phyloP scores from a whole-genome alignment of 2,329 filamentous ascomycete genomes.

The Diaporthe aspalathi region DNA sequence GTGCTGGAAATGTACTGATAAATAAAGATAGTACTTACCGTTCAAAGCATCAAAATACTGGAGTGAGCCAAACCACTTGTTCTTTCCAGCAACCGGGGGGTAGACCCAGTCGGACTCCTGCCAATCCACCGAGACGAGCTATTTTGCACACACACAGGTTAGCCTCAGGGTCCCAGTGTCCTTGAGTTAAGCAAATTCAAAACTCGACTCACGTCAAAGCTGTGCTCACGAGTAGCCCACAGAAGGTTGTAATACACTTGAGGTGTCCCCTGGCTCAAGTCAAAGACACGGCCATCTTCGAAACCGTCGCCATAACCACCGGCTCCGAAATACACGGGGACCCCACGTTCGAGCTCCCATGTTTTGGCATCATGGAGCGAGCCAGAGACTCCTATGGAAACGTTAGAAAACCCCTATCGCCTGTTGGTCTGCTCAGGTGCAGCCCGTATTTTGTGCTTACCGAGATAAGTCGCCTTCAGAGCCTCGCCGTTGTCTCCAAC shows the following conservation, averaged over 20 bases:
- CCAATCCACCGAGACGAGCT: constrained; percentile 10
- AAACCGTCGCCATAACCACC: constrained; percentile 14
- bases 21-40: neutral
- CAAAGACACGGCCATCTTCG: neutral
- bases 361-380: neutral
- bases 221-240: constrained; percentile 9
- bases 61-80: constrained; percentile 23
- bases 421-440: no score
- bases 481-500: constrained; percentile 1
- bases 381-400: neutral
- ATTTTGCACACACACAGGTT: neutral
- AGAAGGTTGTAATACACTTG: neutral
- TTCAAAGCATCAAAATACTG: constrained; percentile 19
- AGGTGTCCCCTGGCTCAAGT: neutral
- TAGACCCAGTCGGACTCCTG: constrained; percentile 9
- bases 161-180: neutral
- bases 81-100: constrained; percentile 1
- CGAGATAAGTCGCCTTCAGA: constrained; percentile 15
- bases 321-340: neutral
- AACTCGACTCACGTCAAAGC: neutral
- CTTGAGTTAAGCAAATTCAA: neutral
- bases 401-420: neutral
- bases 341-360: constrained; percentile 8
- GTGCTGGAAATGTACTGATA: neutral
- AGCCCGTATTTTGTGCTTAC: neutral